Conservation (phyloP, 106 monocot species). For the Vanilla planifolia region DNA sequence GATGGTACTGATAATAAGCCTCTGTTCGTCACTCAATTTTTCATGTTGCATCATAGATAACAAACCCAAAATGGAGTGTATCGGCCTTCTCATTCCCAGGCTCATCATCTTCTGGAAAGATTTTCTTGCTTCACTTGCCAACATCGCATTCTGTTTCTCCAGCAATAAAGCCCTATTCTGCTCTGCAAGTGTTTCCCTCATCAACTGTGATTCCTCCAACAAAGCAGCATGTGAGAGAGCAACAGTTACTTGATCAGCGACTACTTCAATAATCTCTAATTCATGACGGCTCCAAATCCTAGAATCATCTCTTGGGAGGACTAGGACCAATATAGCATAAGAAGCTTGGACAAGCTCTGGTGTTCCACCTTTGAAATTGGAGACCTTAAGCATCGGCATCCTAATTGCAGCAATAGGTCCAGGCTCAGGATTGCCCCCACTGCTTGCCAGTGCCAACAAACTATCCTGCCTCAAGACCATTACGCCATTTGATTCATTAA, state of each 20-base stretch:
- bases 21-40: constrained; percentile 38
- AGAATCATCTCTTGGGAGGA: constrained; percentile 29
- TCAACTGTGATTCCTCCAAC: constrained; percentile 62
- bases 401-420: constrained; percentile 60
- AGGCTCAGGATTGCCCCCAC: constrained; percentile 19
- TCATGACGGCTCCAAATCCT: constrained; percentile 49
- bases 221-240: constrained; percentile 71
- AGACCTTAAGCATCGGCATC: constrained; percentile 65
- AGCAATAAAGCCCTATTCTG: constrained; percentile 47
- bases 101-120: constrained; percentile 58
- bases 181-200: constrained; percentile 49
- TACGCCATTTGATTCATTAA: constrained; percentile 25
- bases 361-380: constrained; percentile 57
- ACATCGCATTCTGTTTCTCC: constrained; percentile 36
- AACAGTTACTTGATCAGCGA: constrained; percentile 74
- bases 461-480: constrained; percentile 30
- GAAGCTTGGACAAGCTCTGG: constrained; percentile 39
- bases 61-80: constrained; percentile 50
- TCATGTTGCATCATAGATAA: constrained; percentile 61
- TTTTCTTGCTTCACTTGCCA: constrained; percentile 59
- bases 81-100: constrained; percentile 56
- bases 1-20: constrained; percentile 33
- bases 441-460: constrained; percentile 36
- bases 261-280: constrained; percentile 56
- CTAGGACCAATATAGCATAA: constrained; percentile 61